A percentile compares a stretch with the other conserved stretches of the same genome.
Conservation (phyloP, 169 alveolate genomes). For the Plasmodium fragile region DNA sequence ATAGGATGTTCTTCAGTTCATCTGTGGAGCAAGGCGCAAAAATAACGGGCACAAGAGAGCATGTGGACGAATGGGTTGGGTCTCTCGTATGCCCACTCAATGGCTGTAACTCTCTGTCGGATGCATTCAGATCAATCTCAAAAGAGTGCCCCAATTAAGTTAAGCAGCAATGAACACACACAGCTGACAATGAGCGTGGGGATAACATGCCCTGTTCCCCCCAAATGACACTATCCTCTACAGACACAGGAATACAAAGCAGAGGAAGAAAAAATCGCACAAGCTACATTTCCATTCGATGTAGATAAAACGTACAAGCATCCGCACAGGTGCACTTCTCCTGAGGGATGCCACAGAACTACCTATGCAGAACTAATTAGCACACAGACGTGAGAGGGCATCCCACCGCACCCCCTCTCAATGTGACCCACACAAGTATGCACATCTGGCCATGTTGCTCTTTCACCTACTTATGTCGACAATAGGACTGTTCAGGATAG, state of each 20-base stretch:
- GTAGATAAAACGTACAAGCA: not conserved
- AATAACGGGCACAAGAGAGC: not conserved
- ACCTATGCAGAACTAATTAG: not conserved
- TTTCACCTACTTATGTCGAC: conserved; percentile 63
- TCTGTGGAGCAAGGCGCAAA: conserved; percentile 36
- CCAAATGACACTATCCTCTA: not conserved
- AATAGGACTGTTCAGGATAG: conserved; percentile 54
- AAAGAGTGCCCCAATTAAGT: not conserved
- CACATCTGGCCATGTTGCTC: conserved; percentile 11
- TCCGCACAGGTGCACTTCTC: not conserved
- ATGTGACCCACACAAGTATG: not conserved
- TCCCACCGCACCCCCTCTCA: not conserved
- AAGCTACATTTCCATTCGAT: not conserved
- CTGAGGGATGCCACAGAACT: not conserved
- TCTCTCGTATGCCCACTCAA: not conserved
- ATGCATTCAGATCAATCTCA: not conserved
- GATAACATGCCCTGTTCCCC: not conserved
- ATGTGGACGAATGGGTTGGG: not conserved
- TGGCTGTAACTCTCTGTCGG: not conserved
- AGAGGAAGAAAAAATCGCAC: not conserved
- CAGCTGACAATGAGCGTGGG: not conserved
- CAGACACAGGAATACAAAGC: not conserved
- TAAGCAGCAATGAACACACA: not conserved
- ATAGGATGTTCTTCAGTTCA: conserved; percentile 79
- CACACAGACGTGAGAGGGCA: not conserved